Evolutionary conservation across 2,329 filamentous ascomycete species (phyloP).

Genomic region (Alternaria tenuissima): DNA sequence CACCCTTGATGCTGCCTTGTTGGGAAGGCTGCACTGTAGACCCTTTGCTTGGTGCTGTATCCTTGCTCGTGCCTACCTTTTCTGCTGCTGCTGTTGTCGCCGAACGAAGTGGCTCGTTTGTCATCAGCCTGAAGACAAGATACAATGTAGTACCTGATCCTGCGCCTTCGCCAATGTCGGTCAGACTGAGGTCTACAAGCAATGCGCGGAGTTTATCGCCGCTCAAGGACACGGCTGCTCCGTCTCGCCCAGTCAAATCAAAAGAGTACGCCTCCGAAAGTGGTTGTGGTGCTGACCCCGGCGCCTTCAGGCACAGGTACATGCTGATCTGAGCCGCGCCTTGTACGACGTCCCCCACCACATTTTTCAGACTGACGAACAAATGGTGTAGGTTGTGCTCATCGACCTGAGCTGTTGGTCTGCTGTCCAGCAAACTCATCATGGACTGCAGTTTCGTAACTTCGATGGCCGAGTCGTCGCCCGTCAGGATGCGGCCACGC

Average conservation of each 20-base stretch:
- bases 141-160: constrained; percentile 77
- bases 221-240: constrained; percentile 70
- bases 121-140: constrained; percentile 81
- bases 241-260: constrained; percentile 77
- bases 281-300: constrained; percentile 68
- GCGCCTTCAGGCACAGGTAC: constrained; percentile 76
- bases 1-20: constrained; percentile 51
- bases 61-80: constrained; percentile 37
- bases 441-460: constrained; percentile 90
- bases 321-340: constrained; percentile 76
- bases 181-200: constrained; percentile 83
- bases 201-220: constrained; percentile 80
- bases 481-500: constrained; percentile 84
- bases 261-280: constrained; percentile 86
- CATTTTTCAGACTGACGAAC: constrained; percentile 82
- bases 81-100: constrained; percentile 43
- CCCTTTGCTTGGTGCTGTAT: constrained; percentile 34
- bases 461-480: constrained; percentile 91
- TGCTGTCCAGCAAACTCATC: constrained; percentile 91
- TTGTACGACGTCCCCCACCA: constrained; percentile 78
- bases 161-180: constrained; percentile 73
- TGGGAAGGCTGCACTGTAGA: constrained; percentile 41
- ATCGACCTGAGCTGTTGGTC: constrained; percentile 73
- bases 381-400: constrained; percentile 81
- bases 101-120: constrained; percentile 58